phyloP scores from a whole-genome alignment of 805 yeast species.

The Barnettozyma siamensis region DNA sequence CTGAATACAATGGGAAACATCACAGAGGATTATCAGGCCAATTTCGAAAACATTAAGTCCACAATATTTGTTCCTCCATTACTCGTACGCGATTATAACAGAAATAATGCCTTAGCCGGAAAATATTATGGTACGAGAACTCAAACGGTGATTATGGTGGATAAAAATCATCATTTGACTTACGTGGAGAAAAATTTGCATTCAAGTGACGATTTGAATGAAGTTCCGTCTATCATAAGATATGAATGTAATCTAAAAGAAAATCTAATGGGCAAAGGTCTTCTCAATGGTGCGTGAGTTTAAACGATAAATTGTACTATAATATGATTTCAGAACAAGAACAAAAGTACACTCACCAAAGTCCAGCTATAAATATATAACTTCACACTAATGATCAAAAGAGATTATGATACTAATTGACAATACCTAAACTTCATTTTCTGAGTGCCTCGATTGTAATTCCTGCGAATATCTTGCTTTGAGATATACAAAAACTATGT shows the following conservation, averaged over 20 bases:
- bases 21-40: constrained; percentile 26
- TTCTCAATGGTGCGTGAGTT: too few species aligned
- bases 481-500: constrained; percentile 59
- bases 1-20: constrained; percentile 32
- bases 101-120: constrained; percentile 37
- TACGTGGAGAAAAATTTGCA: constrained; percentile 62
- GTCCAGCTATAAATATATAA: too few species aligned
- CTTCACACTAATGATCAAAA: too few species aligned
- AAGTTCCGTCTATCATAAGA: constrained; percentile 19
- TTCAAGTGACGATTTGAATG: constrained; percentile 33
- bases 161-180: constrained; percentile 42
- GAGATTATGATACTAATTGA: too few species aligned
- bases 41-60: constrained; percentile 41
- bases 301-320: too few species aligned
- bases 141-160: constrained; percentile 68
- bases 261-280: too few species aligned
- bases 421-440: too few species aligned
- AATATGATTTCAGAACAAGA: too few species aligned
- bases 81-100: constrained; percentile 27
- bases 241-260: constrained; percentile 22
- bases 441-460: constrained; percentile 27
- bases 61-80: constrained; percentile 74
- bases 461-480: constrained; percentile 41
- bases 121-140: constrained; percentile 80
- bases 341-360: too few species aligned